Evolutionary conservation across 202 grass and related monocot genomes (phyloP), one percentile per base, ranked within the genome.

Genomic region (Panicum virgatum): DNA sequence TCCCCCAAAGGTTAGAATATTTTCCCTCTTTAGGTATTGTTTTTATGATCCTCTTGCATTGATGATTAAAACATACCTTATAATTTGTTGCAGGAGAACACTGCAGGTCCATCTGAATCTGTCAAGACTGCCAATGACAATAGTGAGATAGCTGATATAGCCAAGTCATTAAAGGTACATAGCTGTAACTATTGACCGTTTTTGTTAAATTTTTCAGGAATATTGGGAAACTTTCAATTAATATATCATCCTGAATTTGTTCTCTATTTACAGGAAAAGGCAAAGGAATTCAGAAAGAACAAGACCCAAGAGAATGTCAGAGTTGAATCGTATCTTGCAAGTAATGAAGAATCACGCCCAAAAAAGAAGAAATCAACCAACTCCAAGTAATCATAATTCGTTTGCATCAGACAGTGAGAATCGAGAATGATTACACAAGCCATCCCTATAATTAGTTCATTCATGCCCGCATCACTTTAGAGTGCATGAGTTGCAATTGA

Each of bases 161-260:
- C 92, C 12, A 92, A 92, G 78, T 97, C 94, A 63, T 86, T 97
- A 52, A 97, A 97, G 92, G 91, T 97, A 83, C 36, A 40, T 53
- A 44, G 62, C 60, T 60, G 57, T 27, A 29, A 40, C 32, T 18
- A 52, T 15, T n/a, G n/a, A 18, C 19, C 30, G 6, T 61, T 66
- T 4, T 58, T 12, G 13, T 13, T 36, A 54, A 45, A 39, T 65
- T 14, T 36, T 46, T 66, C 32, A 3, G 25, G 7, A 34, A 53
- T 46, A 25, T 68, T 40, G 23, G 5, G 4, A 52, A n/a, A 25
- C 65, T 75, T 75, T 78, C 48, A 26, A 19, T 23, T 52, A 51
- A 8, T 40, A 54, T 54, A 27, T 52, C 25, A 72, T 58, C 56
- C 32, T 78, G 14, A 40, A 51, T 78, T 5, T 68, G 2, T 59